Base-by-base conservation (phyloP, 768 basidiomycete species). In the Russula foetens region DNA sequence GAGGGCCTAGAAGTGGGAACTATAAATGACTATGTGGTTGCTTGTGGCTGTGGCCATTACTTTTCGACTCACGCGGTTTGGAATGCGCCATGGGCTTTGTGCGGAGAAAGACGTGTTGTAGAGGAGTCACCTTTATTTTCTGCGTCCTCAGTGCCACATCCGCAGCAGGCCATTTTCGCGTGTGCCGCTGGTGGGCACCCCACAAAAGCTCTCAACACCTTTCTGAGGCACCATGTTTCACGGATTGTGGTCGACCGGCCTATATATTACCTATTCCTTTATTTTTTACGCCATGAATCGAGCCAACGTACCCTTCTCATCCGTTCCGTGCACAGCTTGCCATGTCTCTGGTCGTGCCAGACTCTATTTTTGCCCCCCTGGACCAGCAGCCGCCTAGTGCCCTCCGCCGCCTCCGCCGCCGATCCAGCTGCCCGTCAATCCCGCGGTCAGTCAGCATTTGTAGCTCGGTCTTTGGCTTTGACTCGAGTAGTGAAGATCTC, bases 351-450 rank as follows among this genome's bases (percentile, higher is more conserved):
- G 29, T 19, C 6, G 56, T 21, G 19, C 17, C 29, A 15, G 29
- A 46, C 21, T 24, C 61, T 17, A 17, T 23, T 26, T 23, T 56
- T 14, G 15, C 50, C 12, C 14, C 60, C 17, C 28, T 31, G n/a
- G 44, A 38, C 21, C 38, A 57, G 38, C 8, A 43, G 15, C 45
- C 51, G 3, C 9, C 11, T 6, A 17, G 26, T 33, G 24, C 24
- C 24, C 14, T 8, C 28, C 56, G 45, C 28, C n/a, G 17, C 12
- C 56, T 62, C 7, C 44, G 48, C 24, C 61, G 61, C 51, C 56
- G 61, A 21, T 62, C 61, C 19, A 62, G 61, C 19, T 62, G 61
- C 39, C 19, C 61, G 23, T 62, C 61, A 1, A 58, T 62, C 29
- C 61, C 61, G 39, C 61, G 61, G 8, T 53, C 61, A 39, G 61